phyloP scores from a whole-genome alignment of 2,329 filamentous ascomycete genomes.

The Amesomyces nigricolor region DNA sequence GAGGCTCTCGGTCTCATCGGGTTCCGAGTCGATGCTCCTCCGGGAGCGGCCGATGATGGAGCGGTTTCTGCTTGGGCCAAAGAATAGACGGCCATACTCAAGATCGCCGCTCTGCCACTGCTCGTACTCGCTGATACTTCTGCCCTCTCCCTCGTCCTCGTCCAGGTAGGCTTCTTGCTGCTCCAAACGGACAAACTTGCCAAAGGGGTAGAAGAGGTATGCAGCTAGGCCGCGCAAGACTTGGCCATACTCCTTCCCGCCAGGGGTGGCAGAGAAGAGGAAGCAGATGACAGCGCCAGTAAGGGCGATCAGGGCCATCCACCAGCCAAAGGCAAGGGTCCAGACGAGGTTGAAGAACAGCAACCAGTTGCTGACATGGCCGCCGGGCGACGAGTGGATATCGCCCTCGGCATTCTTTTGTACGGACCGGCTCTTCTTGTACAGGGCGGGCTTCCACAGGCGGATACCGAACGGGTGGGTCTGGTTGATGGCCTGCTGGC shows the following conservation, averaged over 20 bases:
- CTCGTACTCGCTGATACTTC: slow-evolving; percentile 97
- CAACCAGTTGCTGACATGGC: slow-evolving; percentile 76
- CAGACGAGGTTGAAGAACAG: slow-evolving; percentile 84
- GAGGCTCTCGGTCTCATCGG: slow-evolving; percentile 83
- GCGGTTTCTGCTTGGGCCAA: slow-evolving; percentile 72
- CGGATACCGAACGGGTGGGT: slow-evolving; percentile 98
- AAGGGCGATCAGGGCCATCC: slow-evolving; percentile 74
- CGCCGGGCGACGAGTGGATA: slow-evolving; percentile 90
- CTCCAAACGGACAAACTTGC: slow-evolving; percentile 88
- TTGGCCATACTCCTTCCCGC: slow-evolving; percentile 77
- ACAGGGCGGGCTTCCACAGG: slow-evolving; percentile 96
- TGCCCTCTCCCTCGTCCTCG: slow-evolving; percentile 90
- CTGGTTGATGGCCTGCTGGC: slow-evolving; percentile 96
- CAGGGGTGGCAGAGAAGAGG: slow-evolving; percentile 69
- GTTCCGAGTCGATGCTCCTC: slow-evolving; percentile 78
- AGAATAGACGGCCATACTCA: slow-evolving; percentile 92
- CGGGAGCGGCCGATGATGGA: slow-evolving; percentile 82
- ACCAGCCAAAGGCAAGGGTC: slow-evolving; percentile 93
- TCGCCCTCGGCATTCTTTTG: slow-evolving; percentile 94
- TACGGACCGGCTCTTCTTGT: slow-evolving; percentile 95
- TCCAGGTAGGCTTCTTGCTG: slow-evolving; percentile 91
- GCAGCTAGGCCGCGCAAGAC: slow-evolving; percentile 77
- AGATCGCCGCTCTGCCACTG: slow-evolving; percentile 98
- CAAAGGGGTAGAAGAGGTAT: slow-evolving; percentile 94
- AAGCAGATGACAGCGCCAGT: slow-evolving; percentile 73